phyloP scores from a whole-genome alignment of 495 filamentous ascomycete species.

The Penicillium waksmanii region DNA sequence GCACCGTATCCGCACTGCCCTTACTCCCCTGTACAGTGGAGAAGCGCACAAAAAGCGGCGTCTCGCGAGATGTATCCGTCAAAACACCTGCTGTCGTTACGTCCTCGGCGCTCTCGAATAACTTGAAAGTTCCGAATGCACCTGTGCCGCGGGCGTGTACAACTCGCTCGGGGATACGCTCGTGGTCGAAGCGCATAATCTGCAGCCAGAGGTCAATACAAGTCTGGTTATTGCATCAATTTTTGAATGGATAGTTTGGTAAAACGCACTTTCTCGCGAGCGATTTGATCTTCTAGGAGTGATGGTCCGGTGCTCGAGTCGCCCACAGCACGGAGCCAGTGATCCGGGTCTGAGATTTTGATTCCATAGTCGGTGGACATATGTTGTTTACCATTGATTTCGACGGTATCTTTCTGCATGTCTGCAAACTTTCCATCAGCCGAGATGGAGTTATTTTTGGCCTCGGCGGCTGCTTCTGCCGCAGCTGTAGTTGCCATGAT shows the following conservation, averaged over 20 bases:
- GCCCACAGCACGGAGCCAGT: constrained; percentile 72
- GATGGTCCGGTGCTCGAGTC: constrained; percentile 66
- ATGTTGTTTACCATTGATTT: constrained; percentile 39
- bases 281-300: constrained; percentile 84
- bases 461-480: neutral
- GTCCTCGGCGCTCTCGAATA: constrained; percentile 70
- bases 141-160: constrained; percentile 85
- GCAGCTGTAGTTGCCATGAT: constrained; percentile 15
- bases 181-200: constrained; percentile 84
- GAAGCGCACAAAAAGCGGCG: constrained; percentile 80
- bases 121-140: constrained; percentile 82
- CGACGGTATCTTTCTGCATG: constrained; percentile 38
- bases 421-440: constrained; percentile 35
- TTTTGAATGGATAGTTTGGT: neutral
- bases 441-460: constrained; percentile 10
- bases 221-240: too few relatives aligned
- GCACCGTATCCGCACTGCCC: constrained; percentile 78
- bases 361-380: constrained; percentile 82
- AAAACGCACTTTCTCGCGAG: constrained; percentile 68
- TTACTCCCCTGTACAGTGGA: constrained; percentile 80
- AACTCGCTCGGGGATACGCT: constrained; percentile 86
- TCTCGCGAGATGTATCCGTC: constrained; percentile 78
- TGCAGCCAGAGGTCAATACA: constrained; percentile 26
- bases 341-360: constrained; percentile 72
- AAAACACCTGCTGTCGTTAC: constrained; percentile 73